These are phyloP conservation scores for Rubroshorea leprosula DNA, from an alignment of 345 rosid species.

Conservation along the genomic window DNA sequence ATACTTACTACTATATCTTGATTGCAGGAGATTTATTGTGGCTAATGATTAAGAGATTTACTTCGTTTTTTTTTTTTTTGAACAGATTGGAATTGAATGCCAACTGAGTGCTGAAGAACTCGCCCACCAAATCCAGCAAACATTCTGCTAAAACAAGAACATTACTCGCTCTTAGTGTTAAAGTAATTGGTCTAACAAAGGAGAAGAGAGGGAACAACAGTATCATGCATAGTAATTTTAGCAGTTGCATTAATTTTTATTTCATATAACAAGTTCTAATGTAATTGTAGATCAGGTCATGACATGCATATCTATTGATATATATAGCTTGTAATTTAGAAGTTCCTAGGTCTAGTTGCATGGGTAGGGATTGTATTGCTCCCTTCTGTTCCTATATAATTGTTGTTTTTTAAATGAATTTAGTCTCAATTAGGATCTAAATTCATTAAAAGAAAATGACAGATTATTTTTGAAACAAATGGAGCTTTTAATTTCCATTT, in stretches of 20 bases:
- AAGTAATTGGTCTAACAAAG: too few species aligned
- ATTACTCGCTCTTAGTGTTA: too few species aligned
- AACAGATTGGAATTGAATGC: slow-evolving; percentile 94
- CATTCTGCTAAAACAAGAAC: slow-evolving; percentile 71
- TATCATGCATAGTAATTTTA: background rate
- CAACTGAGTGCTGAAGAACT: slow-evolving; percentile 94
- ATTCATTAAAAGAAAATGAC: too few species aligned
- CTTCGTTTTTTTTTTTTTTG: slow-evolving; percentile 6
- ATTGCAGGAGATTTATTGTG: too few species aligned
- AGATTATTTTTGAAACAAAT: too few species aligned
- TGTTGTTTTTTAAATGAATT: too few species aligned
- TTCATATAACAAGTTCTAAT: too few species aligned
- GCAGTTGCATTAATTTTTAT: background rate
- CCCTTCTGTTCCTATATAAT: too few species aligned
- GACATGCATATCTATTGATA: background rate
- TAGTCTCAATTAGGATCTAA: too few species aligned
- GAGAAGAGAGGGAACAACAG: background rate
- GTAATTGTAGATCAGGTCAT: background rate
- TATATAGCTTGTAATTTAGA: background rate
- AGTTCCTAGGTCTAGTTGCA: background rate
- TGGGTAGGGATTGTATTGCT: too few species aligned
- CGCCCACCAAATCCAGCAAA: slow-evolving; percentile 81
- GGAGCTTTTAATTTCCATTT: too few species aligned
- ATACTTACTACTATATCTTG: background rate
- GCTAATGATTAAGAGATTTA: background rate